phyloP scores from a whole-genome alignment of 805 yeast genomes.

The Candida morakotiae region DNA sequence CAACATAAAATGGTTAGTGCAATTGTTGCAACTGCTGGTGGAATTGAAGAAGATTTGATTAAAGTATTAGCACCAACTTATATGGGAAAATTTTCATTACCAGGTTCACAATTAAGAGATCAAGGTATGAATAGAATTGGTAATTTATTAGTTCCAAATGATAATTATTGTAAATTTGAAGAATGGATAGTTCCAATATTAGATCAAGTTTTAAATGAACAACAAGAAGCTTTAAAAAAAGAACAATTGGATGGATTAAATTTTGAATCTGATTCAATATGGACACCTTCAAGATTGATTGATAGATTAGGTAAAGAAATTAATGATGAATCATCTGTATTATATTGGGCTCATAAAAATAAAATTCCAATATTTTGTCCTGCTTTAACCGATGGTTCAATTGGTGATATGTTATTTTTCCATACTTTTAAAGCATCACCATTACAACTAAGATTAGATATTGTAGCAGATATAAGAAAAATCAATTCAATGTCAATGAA shows the following conservation, averaged over 20 bases:
- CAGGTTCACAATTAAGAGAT: constrained; percentile 80
- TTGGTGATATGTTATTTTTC: constrained; percentile 98
- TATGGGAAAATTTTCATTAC: constrained; percentile 83
- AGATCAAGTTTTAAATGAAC: constrained; percentile 85
- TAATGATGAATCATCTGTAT: constrained; percentile 86
- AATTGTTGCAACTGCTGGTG: constrained; percentile 96
- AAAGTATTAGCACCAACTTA: constrained; percentile 96
- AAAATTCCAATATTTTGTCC: constrained; percentile 96
- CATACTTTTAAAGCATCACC: constrained; percentile 96
- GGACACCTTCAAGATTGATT: constrained; percentile 94
- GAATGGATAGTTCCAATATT: constrained; percentile 98
- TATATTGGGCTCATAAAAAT: constrained; percentile 98
- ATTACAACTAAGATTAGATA: constrained; percentile 81
- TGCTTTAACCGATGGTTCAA: constrained; percentile 94
- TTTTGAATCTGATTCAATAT: constrained; percentile 60
- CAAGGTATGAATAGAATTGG: constrained; percentile 98
- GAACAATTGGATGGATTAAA: constrained; percentile 55
- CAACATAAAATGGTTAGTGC: constrained; percentile 94
- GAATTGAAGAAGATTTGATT: constrained; percentile 95
- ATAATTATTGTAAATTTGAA: constrained; percentile 94
- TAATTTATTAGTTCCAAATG: constrained; percentile 93
- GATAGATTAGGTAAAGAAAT: constrained; percentile 94
- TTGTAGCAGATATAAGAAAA: constrained; percentile 88
- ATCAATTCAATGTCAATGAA: constrained; percentile 94
- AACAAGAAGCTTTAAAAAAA: constrained; percentile 56